Evolutionary conservation across 352 stramenopile species (phyloP), one percentile per base, ranked within the genome.

Genomic region (Phytophthora pluvialis): DNA sequence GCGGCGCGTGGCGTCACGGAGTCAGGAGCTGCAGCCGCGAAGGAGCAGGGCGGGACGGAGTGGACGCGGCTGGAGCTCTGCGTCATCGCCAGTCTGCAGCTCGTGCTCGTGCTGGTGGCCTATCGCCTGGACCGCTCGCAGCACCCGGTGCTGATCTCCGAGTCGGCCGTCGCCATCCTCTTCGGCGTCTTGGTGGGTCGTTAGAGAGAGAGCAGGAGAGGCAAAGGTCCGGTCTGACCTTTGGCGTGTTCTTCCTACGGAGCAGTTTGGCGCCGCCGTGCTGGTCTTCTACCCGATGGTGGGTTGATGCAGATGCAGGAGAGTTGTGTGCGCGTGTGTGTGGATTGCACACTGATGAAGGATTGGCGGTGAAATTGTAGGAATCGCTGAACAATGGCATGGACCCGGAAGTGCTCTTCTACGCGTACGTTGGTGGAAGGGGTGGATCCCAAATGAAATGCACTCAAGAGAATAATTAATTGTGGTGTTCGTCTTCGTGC

Each of bases 391-490:
- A 89, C 58, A 90, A 91, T 54, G 85, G 81, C 29, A 82, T 95
- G 72, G 86, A 93, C 44, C 83, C 88, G 0, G 81, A 95, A 75
- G 77, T 94, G 25, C 74, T 96, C 25, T 96, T 96, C 63, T 91
- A 90, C 53, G 84, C 80, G 80, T 92, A 75, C 26, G 75, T 81
- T 44, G 12, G 28, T 33, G 18, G 33, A 21, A 40, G 8, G 36
- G 38, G 5, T 53, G 26, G 42, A 31, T 58, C 4, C 13, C 42
- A 29, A 47, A 38, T 6, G 8, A 35, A 28, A 33, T 9, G 5
- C 25, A 43, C 12, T 18, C 12, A 39, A 11, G 46, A 10, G 16
- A 44, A 32, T 67, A 35, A 60, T 15, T 35, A 13, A 25, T 55
- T 52, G 5, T 53, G 21, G 7, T 47, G 43, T 54, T 40, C 26